These are phyloP conservation scores for Fonsecaea erecta DNA, from an alignment of 2,329 filamentous ascomycete genomes.

Conservation along the genomic window DNA sequence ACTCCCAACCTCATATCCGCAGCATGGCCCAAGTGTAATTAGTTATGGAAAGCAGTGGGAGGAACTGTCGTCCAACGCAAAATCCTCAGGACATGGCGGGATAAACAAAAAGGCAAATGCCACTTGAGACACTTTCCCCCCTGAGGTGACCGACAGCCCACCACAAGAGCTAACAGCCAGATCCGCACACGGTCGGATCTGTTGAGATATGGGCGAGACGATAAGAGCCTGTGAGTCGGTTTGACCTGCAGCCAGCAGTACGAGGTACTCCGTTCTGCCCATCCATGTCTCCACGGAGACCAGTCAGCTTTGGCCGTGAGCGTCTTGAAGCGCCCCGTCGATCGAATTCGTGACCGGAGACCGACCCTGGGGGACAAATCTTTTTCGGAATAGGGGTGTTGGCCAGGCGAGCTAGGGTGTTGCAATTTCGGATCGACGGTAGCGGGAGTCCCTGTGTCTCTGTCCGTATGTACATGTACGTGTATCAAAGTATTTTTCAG, in stretches of 20 bases:
- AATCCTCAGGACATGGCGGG: not conserved
- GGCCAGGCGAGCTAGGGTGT: not conserved
- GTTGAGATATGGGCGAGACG: not conserved
- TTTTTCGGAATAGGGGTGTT: not conserved
- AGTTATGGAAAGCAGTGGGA: not conserved
- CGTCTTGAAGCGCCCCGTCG: not conserved
- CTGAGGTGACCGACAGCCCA: not conserved
- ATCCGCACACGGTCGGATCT: not conserved
- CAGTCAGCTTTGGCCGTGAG: not conserved
- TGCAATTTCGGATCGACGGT: conserved; percentile 1
- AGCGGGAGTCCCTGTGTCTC: not conserved
- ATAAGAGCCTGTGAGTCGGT: not conserved
- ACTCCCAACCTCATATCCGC: not conserved
- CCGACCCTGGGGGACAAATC: not conserved
- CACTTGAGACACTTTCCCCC: not conserved
- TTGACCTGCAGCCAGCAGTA: not conserved
- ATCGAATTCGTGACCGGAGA: not conserved
- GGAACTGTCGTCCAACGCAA: not conserved
- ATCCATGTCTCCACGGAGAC: not conserved
- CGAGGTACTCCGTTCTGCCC: no score
- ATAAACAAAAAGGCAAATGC: conserved; percentile 3
- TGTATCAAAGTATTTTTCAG: not conserved
- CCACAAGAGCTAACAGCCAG: not conserved
- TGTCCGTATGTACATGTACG: not conserved
- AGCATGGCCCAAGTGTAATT: not conserved